A percentile compares a stretch with the other conserved stretches of the same genome.
phyloP scores from a whole-genome alignment of 192 early-diverging fungal genomes.

The Coemansia sp. region DNA sequence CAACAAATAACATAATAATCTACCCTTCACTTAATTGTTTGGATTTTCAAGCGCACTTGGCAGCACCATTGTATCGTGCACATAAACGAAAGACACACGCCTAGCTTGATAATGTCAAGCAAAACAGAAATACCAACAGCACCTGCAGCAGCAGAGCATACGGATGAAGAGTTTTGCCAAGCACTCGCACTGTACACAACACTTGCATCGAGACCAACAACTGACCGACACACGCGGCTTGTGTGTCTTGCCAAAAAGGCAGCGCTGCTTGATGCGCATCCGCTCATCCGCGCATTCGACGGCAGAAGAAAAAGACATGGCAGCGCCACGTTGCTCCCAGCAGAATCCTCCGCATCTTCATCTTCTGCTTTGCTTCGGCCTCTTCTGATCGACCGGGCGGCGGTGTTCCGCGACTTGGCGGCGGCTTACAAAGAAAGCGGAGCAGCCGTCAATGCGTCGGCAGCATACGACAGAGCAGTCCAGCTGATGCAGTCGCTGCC shows the following conservation, averaged over 20 bases:
- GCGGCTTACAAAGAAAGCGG: constrained; percentile 16
- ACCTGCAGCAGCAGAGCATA: no score
- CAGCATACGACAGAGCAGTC: constrained; percentile 24
- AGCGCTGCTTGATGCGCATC: constrained; percentile 10
- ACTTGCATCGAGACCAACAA: neutral
- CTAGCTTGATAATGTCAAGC: neutral
- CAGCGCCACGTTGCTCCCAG: neutral
- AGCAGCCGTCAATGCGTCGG: constrained; percentile 12
- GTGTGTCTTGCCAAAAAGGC: constrained; percentile 13
- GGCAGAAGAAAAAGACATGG: neutral
- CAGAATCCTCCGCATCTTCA: neutral
- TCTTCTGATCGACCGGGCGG: constrained; percentile 11
- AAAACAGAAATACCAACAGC: neutral
- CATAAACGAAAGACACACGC: no score
- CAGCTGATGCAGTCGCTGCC: constrained; percentile 16
- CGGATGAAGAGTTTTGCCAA: neutral
- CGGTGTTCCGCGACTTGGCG: constrained; percentile 17
- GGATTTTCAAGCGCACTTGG: no score
- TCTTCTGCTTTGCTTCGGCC: constrained; percentile 1
- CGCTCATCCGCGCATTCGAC: constrained; percentile 13
- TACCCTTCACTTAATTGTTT: no score
- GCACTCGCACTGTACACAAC: constrained; percentile 10
- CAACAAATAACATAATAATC: no score
- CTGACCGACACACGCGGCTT: neutral
- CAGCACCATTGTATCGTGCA: no score